These are phyloP conservation scores for Pseudotulostoma volvatum DNA, from an alignment of 495 filamentous ascomycete species.

Conservation along the genomic window DNA sequence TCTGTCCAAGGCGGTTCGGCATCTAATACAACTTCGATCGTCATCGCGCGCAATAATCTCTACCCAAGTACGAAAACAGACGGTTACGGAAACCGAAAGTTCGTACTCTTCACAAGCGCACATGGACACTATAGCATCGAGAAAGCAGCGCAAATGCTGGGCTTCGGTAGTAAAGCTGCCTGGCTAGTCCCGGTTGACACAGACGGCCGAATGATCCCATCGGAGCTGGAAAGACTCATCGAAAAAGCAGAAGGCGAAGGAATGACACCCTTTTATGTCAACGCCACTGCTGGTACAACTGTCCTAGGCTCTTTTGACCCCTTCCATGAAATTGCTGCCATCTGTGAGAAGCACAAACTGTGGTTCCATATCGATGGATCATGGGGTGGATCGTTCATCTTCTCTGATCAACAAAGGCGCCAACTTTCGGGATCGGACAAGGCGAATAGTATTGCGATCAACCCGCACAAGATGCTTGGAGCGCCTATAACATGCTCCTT, in stretches of 20 bases:
- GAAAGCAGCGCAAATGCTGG: slow-evolving; percentile 76
- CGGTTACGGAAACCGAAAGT: slow-evolving; percentile 46
- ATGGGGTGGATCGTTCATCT: slow-evolving; percentile 77
- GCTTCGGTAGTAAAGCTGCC: slow-evolving; percentile 60
- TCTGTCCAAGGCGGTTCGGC: slow-evolving; percentile 75
- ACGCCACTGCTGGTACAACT: slow-evolving; percentile 88
- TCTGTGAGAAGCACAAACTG: slow-evolving; percentile 55
- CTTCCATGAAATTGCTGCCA: slow-evolving; percentile 47
- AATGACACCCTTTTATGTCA: slow-evolving; percentile 81
- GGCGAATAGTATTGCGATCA: slow-evolving; percentile 68
- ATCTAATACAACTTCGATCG: slow-evolving; percentile 73
- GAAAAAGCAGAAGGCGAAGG: slow-evolving; percentile 40
- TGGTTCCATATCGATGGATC: slow-evolving; percentile 88
- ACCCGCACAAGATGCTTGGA: slow-evolving; percentile 95
- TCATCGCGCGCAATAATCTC: slow-evolving; percentile 76
- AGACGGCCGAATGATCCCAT: slow-evolving; percentile 51
- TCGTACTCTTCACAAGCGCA: slow-evolving; percentile 74
- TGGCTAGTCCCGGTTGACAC: slow-evolving; percentile 58
- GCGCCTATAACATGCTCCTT: slow-evolving; percentile 84
- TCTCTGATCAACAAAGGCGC: slow-evolving; percentile 45
- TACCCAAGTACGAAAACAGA: slow-evolving; percentile 57
- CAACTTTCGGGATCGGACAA: slow-evolving; percentile 53
- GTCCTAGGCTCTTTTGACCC: slow-evolving; percentile 84
- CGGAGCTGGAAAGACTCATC: slow-evolving; percentile 45
- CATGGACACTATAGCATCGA: slow-evolving; percentile 93